Evolutionary conservation across 208 protist genomes (phyloP), one percentile per base, ranked within the genome.

Genomic region (Trypanosoma grayi): DNA sequence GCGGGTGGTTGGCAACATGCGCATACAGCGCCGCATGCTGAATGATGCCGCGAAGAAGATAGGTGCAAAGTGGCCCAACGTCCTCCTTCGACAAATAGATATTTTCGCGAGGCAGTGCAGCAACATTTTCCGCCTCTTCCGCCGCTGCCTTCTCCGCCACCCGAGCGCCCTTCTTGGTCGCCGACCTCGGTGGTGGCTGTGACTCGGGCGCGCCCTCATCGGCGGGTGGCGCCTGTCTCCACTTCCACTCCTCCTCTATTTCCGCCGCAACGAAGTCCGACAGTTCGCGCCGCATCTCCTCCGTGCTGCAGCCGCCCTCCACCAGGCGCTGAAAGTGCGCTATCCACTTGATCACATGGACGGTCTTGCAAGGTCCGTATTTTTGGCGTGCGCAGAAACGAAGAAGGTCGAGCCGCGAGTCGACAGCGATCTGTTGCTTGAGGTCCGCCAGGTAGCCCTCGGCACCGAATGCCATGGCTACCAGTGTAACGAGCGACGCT

Each of bases 391-490:
- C 88, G 53, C 83, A 89, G 72, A 85, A 92, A 20, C 65, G 72
- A 16, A 92, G 31, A 18, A 86, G 80, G 45, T 81, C 71, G 11
- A 91, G 73, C 54, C 76, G 60, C 7, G 75, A 59, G 50, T 94
- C 88, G 22, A 94, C 80, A 40, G 79, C 56, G 22, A 89, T 75
- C 63, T 94, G 88, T 24, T 79, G 69, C 2, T 58, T 56, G 11
- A 94, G 74, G 66, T 86, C 67, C 14, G 79, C 67, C 71, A 75
- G 82, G 61, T 94, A 92, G 46, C 80, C 67, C 18, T 79, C 74
- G 22, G 66, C 68, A 46, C 66, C 58, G 9, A 88, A 36, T 27
- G 78, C 70, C 34, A 65, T 51, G 20, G 87, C 87, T 11, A 83
- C 67, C 22, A 76, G 39, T 34, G 73, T 64, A 11, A 75, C 62